Conservation (phyloP, 2,329 filamentous ascomycete species). For the Waltergamsia citrina region DNA sequence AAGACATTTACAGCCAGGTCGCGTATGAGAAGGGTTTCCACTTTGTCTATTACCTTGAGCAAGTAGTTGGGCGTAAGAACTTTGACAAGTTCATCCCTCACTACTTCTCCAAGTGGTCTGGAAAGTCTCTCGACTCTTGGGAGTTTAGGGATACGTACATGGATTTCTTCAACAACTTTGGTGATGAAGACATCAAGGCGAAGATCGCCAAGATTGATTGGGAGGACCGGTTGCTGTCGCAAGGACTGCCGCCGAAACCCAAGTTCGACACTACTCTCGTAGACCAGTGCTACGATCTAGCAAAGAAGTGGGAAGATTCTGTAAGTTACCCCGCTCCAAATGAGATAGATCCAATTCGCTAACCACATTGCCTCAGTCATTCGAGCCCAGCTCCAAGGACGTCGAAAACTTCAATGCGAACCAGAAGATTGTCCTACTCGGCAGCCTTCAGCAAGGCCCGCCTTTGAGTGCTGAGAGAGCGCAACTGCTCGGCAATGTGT, state of each 20-base stretch:
- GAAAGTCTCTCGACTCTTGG: conserved; percentile 83
- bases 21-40: conserved; percentile 97
- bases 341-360: not conserved
- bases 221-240: conserved; percentile 82
- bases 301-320: conserved; percentile 66
- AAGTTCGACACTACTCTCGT: conserved; percentile 83
- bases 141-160: conserved; percentile 88
- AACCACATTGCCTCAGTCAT: conserved; percentile 27
- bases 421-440: conserved; percentile 86
- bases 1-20: conserved; percentile 87
- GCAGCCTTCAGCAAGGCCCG: conserved; percentile 57
- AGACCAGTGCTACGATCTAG: conserved; percentile 74
- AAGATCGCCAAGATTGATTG: conserved; percentile 73
- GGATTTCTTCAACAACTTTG: conserved; percentile 64
- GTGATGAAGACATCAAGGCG: conserved; percentile 52
- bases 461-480: conserved; percentile 57
- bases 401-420: conserved; percentile 70
- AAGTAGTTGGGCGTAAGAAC: conserved; percentile 70
- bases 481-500: conserved; percentile 63
- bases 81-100: conserved; percentile 95
- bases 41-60: conserved; percentile 86
- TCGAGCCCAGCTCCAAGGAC: conserved; percentile 59
- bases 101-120: conserved; percentile 80
- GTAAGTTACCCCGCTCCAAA: conserved; percentile 23
- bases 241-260: conserved; percentile 83